Conservation (phyloP, 352 stramenopile species). For the Phytophthora tubulina region DNA sequence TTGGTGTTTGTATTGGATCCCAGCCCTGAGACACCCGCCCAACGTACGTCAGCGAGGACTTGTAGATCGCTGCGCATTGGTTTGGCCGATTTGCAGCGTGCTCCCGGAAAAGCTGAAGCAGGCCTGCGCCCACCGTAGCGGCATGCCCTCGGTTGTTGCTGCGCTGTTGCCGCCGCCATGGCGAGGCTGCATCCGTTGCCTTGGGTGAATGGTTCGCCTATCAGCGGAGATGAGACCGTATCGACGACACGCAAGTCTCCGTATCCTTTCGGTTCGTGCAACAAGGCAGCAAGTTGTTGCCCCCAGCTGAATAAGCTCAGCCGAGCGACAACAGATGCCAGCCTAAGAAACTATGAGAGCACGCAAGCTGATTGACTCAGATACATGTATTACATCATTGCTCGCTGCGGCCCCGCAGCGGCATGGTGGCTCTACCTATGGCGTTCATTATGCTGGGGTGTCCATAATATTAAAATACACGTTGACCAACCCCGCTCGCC, state of each 20-base stretch:
- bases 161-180: neutral
- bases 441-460: neutral
- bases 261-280: slow-evolving; percentile 12
- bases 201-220: slow-evolving; percentile 5
- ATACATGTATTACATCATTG: neutral
- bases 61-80: neutral
- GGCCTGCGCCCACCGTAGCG: neutral
- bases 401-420: neutral
- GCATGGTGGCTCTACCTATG: neutral
- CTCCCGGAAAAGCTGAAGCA: slow-evolving; percentile 13
- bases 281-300: slow-evolving; percentile 5
- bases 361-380: neutral
- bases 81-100: slow-evolving; percentile 5
- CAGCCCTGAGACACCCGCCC: slow-evolving; percentile 17
- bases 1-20: slow-evolving; percentile 11
- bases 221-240: slow-evolving; percentile 4
- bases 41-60: slow-evolving; percentile 14
- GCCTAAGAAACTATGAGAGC: slow-evolving; percentile 5
- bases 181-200: neutral
- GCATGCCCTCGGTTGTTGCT: too few relatives aligned
- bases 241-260: slow-evolving; percentile 9
- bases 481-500: neutral
- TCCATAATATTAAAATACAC: neutral
- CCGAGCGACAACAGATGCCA: neutral
- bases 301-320: neutral